A percentile compares a stretch with the other conserved stretches of the same genome.
phyloP scores from a whole-genome alignment of 1,284 basidiomycete genomes.

The Coniferiporia weirii region DNA sequence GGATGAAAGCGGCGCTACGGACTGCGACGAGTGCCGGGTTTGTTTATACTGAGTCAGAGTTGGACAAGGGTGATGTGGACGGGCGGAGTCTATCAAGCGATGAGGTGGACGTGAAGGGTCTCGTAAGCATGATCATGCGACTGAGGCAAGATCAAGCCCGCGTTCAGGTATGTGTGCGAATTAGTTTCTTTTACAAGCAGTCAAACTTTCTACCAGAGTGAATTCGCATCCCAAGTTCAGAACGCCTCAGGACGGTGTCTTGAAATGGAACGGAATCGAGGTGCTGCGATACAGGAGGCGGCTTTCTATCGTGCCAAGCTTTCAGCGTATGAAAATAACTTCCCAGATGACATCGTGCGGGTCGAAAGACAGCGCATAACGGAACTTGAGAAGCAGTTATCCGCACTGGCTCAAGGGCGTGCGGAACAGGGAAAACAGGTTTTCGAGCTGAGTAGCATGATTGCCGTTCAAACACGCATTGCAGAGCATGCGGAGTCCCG shows the following conservation, averaged over 20 bases:
- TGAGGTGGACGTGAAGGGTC: conserved; percentile 37
- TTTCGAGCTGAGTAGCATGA: conserved; percentile 65
- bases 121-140: conserved; percentile 72
- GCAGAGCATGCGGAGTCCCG: conserved; percentile 78
- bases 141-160: conserved; percentile 88
- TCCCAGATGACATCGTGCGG: conserved; percentile 59
- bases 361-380: conserved; percentile 78
- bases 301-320: conserved; percentile 96
- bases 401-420: conserved; percentile 62
- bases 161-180: conserved; percentile 65
- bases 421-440: conserved; percentile 66
- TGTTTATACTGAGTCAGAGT: conserved; percentile 59
- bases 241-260: conserved; percentile 72
- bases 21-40: conserved; percentile 83
- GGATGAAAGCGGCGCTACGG: conserved; percentile 81
- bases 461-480: conserved; percentile 73
- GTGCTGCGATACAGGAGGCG: conserved; percentile 87
- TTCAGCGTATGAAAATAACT: conserved; percentile 74
- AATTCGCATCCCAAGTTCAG: conserved; percentile 71
- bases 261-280: conserved; percentile 77
- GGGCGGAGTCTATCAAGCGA: conserved; percentile 30
- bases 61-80: conserved; percentile 36
- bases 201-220: conserved; percentile 40
- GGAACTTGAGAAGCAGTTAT: conserved; percentile 79
- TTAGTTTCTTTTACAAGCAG: conserved; percentile 7